Percentiles rank a stretch among this genome's conserved stretches.
These are phyloP conservation scores for Serendipita sp. DNA, from an alignment of 768 basidiomycete genomes.

Conservation along the genomic window DNA sequence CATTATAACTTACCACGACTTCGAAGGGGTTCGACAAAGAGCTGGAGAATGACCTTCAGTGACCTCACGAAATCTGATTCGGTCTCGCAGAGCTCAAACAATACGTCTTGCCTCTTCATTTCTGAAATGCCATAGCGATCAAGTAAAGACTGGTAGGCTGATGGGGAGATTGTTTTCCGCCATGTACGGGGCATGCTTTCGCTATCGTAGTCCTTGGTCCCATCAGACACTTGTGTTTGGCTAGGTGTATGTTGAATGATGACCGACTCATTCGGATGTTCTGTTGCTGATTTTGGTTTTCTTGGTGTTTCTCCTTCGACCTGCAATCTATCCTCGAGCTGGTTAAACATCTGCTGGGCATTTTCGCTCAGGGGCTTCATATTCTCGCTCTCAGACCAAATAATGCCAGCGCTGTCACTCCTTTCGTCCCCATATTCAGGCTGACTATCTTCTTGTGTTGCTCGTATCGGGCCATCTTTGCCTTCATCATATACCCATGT, in stretches of 20 bases:
- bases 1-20: slow-evolving; percentile 35
- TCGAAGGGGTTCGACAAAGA: slow-evolving; percentile 67
- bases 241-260: no score
- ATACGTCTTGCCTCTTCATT: slow-evolving; percentile 45
- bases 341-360: background rate
- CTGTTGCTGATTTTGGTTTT: no score
- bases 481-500: slow-evolving; percentile 2
- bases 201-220: no score
- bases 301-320: no score
- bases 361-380: background rate
- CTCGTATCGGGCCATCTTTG: background rate
- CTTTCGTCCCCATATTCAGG: background rate
- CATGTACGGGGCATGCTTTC: slow-evolving; percentile 16
- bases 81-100: slow-evolving; percentile 50
- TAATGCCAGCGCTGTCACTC: background rate
- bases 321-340: background rate
- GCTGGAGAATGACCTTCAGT: slow-evolving; percentile 45
- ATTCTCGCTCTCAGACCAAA: background rate
- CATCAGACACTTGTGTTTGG: no score
- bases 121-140: slow-evolving; percentile 33
- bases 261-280: no score
- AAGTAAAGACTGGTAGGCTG: slow-evolving; percentile 23
- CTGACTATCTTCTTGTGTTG: background rate
- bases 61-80: slow-evolving; percentile 55
- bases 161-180: slow-evolving; percentile 20